Evolutionary conservation across 331 rosid genomes (phyloP).

Genomic region (Ulmus americana): DNA sequence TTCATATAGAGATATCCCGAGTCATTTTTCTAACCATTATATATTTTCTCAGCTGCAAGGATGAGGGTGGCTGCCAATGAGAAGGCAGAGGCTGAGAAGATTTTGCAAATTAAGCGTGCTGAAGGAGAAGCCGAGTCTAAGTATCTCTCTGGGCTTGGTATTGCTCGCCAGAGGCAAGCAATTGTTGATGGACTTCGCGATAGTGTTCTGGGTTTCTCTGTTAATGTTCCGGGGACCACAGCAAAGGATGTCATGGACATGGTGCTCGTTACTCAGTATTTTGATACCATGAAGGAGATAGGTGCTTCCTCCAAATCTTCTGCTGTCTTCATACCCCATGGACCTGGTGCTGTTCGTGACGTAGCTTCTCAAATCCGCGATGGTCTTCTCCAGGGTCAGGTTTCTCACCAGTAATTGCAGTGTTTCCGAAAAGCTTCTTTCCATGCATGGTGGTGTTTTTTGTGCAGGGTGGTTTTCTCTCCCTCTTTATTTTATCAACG

Average conservation of each 20-base stretch:
- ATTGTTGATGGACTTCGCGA: slow-evolving; percentile 83
- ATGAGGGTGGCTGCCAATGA: slow-evolving; percentile 78
- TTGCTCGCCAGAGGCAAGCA: slow-evolving; percentile 88
- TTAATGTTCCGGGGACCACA: slow-evolving; percentile 78
- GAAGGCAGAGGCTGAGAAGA: slow-evolving; percentile 90
- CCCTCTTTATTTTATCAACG: not conserved
- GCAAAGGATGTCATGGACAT: slow-evolving; percentile 92
- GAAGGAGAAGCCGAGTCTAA: slow-evolving; percentile 91
- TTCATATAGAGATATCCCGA: not conserved
- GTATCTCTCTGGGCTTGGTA: slow-evolving; percentile 76
- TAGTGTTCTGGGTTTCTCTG: slow-evolving; percentile 74
- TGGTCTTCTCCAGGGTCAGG: slow-evolving; percentile 84
- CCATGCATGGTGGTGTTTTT: slow-evolving; percentile 1
- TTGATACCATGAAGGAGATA: slow-evolving; percentile 91
- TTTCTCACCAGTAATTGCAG: slow-evolving; percentile 27
- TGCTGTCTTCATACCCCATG: slow-evolving; percentile 88
- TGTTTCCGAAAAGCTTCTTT: not conserved
- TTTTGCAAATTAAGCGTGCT: slow-evolving; percentile 73
- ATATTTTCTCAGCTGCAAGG: slow-evolving; percentile 58
- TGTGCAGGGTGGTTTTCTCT: slow-evolving; percentile 10
- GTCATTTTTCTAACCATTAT: not conserved
- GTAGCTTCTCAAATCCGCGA: slow-evolving; percentile 77
- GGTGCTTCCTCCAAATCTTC: slow-evolving; percentile 82
- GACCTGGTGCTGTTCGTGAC: slow-evolving; percentile 82
- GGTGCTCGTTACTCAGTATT: slow-evolving; percentile 87